Evolutionary conservation across 2,329 filamentous ascomycete genomes (phyloP).

Genomic region (Exophiala xenobiotica): DNA sequence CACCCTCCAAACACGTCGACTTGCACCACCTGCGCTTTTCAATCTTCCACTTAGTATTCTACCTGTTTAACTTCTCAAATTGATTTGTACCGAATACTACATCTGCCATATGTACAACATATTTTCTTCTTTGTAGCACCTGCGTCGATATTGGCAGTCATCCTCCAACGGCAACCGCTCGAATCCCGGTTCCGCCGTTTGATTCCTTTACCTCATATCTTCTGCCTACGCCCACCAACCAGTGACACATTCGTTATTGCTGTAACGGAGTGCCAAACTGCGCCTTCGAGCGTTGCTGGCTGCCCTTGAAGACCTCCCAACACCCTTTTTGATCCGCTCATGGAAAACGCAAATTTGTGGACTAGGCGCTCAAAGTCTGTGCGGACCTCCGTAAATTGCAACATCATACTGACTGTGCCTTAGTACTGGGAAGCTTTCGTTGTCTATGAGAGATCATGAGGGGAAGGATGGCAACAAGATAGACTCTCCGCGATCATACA

Average conservation of each 20-base stretch:
- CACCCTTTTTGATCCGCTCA: slow-evolving; percentile 33
- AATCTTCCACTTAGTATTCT: not conserved
- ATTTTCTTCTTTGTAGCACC: not conserved
- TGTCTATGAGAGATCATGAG: slow-evolving; percentile 68
- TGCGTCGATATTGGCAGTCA: not conserved
- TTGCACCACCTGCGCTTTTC: not conserved
- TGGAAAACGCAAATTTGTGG: slow-evolving; percentile 54
- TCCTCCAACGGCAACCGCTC: not conserved
- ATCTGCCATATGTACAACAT: not conserved
- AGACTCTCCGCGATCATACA: slow-evolving; percentile 61
- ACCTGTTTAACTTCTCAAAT: no score
- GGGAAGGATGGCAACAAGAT: slow-evolving; percentile 56
- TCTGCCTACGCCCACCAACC: not conserved
- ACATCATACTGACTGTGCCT: slow-evolving; percentile 30
- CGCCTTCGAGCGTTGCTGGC: not conserved
- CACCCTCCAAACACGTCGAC: not conserved
- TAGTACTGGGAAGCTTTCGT: slow-evolving; percentile 85
- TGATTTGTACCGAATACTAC: no score
- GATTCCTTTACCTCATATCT: not conserved
- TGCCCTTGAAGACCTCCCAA: not conserved
- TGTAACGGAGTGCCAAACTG: not conserved
- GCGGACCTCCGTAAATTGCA: not conserved
- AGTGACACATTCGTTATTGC: not conserved
- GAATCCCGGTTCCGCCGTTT: not conserved
- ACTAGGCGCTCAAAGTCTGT: slow-evolving; percentile 51